Evolutionary conservation across 176 grass and related monocot genomes (phyloP).

Genomic region (Phragmites australis): DNA sequence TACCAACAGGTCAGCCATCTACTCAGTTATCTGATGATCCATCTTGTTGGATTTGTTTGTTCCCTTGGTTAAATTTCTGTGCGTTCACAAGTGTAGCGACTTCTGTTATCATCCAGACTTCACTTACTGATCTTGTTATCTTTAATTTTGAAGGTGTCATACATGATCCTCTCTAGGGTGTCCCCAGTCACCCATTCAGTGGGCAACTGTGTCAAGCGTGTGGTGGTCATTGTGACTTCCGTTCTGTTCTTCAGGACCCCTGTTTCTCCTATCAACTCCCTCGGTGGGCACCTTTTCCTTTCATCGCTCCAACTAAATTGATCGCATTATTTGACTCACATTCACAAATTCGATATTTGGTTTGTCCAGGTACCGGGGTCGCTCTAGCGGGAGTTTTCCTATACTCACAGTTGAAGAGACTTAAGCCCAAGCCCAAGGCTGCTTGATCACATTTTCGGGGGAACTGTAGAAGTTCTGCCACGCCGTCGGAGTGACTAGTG

Average conservation of each 20-base stretch:
- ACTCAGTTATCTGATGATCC: neutral
- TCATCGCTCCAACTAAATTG: neutral
- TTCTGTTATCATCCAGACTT: neutral
- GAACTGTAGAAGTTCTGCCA: slow-evolving; percentile 2
- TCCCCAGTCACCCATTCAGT: slow-evolving; percentile 95
- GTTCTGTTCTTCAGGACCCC: slow-evolving; percentile 95
- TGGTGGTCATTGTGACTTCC: slow-evolving; percentile 89
- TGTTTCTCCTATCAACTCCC: slow-evolving; percentile 87
- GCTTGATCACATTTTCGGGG: slow-evolving; percentile 17
- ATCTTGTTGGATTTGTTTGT: neutral
- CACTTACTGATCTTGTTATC: neutral
- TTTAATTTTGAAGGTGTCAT: slow-evolving; percentile 63
- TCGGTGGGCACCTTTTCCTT: slow-evolving; percentile 46
- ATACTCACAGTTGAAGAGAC: slow-evolving; percentile 84
- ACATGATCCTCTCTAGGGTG: slow-evolving; percentile 89
- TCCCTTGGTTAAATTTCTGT: neutral
- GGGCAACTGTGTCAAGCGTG: slow-evolving; percentile 92
- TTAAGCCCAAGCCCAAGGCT: slow-evolving; percentile 89
- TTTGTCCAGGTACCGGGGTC: slow-evolving; percentile 66
- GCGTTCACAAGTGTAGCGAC: neutral
- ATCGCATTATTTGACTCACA: neutral
- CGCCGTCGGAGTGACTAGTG: neutral
- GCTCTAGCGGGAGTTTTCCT: slow-evolving; percentile 95
- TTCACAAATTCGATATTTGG: neutral
- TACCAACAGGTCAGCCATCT: slow-evolving; percentile 78